Base-by-base conservation (phyloP, 106 monocot species). In the Dioscorea zingiberensis region DNA sequence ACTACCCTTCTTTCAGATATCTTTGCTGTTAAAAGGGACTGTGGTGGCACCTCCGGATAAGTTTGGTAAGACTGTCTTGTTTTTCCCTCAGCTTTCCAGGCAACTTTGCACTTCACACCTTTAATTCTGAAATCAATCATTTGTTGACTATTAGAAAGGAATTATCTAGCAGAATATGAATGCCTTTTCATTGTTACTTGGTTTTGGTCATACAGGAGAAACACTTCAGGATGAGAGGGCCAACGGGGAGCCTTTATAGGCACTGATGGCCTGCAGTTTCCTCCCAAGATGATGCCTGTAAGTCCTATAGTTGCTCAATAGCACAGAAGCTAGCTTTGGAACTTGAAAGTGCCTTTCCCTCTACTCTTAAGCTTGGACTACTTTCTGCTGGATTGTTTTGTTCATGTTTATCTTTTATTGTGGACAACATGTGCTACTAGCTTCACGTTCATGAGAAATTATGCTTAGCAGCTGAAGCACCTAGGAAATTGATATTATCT, bases 251-350 rank as follows among this genome's bases (percentile, higher is more conserved):
- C 78, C 45, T 89, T 93, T 68, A 74, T 64, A 27, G 83, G 83
- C 17, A 71, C 76, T 71, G 93, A 89, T 61, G 72, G 76, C 44
- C 66, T 86, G 54, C 89, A 83, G 46, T 70, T 83, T 26, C 85
- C 89, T 2, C 80, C 77, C 73, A 93, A 89, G 66, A 74, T 86
- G 89, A 89, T 93, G 86, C 93, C 93, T 66, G 93, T 93, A 89
- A 63, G 83, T 48, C 71, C 7, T 44, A 21, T 12, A 56, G 22
- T 2, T 3, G 23, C 23, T 56, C 2, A 51, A 18, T 51, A 51
- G 51, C 19, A 13, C 18, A 51, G 0, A n/a, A 18, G n/a, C n/a
- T 19, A 13, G 4, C 15, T 13, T 51, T 51, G 13, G 13, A 51
- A 19, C 19, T 19, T 19, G 3, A 38, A 10, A 6, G 6, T 38